Percentiles rank a stretch among this genome's conserved stretches.
phyloP scores from a whole-genome alignment of 192 early-diverging fungal species.

The Dimargaris cristalligena region DNA sequence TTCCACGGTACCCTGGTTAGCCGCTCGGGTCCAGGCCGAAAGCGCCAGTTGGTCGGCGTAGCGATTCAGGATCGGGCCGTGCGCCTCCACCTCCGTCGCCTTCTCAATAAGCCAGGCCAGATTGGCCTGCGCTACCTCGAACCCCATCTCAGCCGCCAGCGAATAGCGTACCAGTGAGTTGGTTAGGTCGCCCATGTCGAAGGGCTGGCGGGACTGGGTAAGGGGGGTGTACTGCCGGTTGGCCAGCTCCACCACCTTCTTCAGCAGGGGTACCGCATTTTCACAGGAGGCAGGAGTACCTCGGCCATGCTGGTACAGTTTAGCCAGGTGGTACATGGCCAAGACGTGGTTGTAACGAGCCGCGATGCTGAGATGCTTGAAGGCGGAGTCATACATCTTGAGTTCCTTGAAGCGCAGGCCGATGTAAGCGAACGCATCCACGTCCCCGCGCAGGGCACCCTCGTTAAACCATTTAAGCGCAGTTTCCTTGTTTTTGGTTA shows the following conservation, averaged over 20 bases:
- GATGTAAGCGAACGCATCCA: slow-evolving; percentile 54
- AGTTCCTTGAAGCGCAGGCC: slow-evolving; percentile 21
- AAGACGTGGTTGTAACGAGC: slow-evolving; percentile 45
- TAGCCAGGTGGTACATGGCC: slow-evolving; percentile 66
- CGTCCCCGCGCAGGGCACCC: slow-evolving; percentile 49
- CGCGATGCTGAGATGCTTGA: slow-evolving; percentile 36
- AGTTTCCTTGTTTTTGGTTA: slow-evolving; percentile 29
- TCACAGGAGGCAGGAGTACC: slow-evolving; percentile 37
- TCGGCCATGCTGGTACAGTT: slow-evolving; percentile 42
- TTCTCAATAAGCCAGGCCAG: slow-evolving; percentile 77
- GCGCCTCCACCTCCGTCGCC: neutral
- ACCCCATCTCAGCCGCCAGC: slow-evolving; percentile 78
- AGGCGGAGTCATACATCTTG: slow-evolving; percentile 20
- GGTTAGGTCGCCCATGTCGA: slow-evolving; percentile 42
- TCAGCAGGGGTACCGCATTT: slow-evolving; percentile 53
- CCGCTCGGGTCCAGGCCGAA: slow-evolving; percentile 84
- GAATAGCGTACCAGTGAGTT: slow-evolving; percentile 52
- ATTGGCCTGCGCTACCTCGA: slow-evolving; percentile 75
- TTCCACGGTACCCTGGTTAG: slow-evolving; percentile 81
- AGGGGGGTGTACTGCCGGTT: slow-evolving; percentile 69
- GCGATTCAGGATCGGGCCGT: neutral
- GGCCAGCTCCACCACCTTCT: slow-evolving; percentile 64
- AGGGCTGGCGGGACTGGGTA: slow-evolving; percentile 15
- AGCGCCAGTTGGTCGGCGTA: slow-evolving; percentile 38
- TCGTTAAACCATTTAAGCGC: slow-evolving; percentile 47